Evolutionary conservation across 805 yeast genomes (phyloP), one percentile per base, ranked within the genome.

Genomic region (Candida xyloterini): DNA sequence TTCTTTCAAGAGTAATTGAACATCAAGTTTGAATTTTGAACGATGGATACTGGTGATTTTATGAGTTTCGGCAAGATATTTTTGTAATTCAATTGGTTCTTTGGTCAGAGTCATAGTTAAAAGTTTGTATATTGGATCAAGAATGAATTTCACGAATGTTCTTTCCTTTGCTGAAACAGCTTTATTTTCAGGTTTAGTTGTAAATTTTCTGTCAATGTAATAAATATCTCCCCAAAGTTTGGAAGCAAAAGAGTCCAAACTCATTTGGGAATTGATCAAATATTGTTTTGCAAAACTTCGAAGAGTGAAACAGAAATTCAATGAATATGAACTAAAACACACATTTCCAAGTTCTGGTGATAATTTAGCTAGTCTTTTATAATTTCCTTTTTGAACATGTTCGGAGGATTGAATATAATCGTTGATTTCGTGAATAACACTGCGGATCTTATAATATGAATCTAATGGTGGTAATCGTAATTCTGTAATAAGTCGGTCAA

Each of bases 401-500:
- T 45, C 50, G 15, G 62, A 60, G 3, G 63, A 59, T 7, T 54
- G 46, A 4, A 86, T 67, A 42, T 62, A 73, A 0, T 62, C 57
- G 56, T 89, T 88, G n/a, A 89, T 65, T 27, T 78, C 78, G 33
- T 79, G 83, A 14, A 90, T 65, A 1, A 72, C 63, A 46, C 73
- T 68, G 40, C 76, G 65, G 21, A 93, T 49, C 55, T 93, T 90
- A 52, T 74, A 70, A 55, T 78, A 86, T 1, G 89, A 75, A 47
- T 87, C 95, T 2, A 62, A 50, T 2, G 88, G 87, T 0, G 96
- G 85, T 4, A 91, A 65, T 46, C 78, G 73, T 29, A 90, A 63
- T 48, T 93, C 99, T 30, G 90, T 55, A 0, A 91, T 71, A n/a
- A 93, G 65, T 44, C 97, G 64, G 58, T 93, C 99, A 7, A 95